These are phyloP conservation scores for Claviceps capensis DNA, from an alignment of 2,329 filamentous ascomycete species.

Conservation along the genomic window DNA sequence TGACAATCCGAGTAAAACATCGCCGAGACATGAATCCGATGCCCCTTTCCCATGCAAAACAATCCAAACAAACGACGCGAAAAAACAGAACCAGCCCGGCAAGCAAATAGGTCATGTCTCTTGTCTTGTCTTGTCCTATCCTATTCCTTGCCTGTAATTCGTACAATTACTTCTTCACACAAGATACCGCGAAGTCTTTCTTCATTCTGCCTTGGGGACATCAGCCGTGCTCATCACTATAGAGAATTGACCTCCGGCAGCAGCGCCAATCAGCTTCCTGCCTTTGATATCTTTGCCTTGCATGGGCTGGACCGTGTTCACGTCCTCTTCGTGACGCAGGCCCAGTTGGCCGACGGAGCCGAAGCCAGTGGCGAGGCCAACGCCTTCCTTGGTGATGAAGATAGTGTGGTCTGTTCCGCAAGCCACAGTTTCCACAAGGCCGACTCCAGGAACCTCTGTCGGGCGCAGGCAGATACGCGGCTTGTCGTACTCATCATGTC, in stretches of 20 bases:
- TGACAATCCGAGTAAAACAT: not conserved
- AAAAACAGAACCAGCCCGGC: not conserved
- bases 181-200: too few species aligned
- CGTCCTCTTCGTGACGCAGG: slow-evolving; percentile 63
- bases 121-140: not conserved
- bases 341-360: slow-evolving; percentile 69
- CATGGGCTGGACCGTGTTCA: slow-evolving; percentile 63
- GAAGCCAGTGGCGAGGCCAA: slow-evolving; percentile 71
- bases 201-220: not conserved
- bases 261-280: slow-evolving; percentile 63
- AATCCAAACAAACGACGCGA: not conserved
- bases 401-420: slow-evolving; percentile 64
- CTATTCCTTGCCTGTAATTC: not conserved
- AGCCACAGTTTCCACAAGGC: slow-evolving; percentile 40
- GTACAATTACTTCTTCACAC: not conserved
- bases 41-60: not conserved
- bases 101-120: not conserved
- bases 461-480: slow-evolving; percentile 28
- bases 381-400: slow-evolving; percentile 54
- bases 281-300: slow-evolving; percentile 73
- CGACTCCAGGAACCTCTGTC: slow-evolving; percentile 22
- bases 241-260: slow-evolving; percentile 77
- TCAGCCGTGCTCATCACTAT: slow-evolving; percentile 37
- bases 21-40: not conserved
- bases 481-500: slow-evolving; percentile 47